A percentile compares a stretch with the other conserved stretches of the same genome.
Conservation (phyloP, 129 eudicot genomes). For the Lactuca sativa region DNA sequence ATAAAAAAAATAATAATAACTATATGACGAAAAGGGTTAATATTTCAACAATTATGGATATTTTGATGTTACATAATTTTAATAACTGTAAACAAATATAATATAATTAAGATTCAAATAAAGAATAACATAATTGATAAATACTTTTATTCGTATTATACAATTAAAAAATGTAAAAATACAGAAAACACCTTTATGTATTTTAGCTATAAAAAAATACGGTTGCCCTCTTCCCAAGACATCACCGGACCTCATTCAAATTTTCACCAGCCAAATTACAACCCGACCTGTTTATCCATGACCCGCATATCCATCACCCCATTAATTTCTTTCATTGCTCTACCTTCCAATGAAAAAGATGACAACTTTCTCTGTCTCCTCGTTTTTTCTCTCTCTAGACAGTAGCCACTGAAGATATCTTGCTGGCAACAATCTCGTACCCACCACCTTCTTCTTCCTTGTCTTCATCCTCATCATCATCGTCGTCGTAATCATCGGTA, state of each 20-base stretch:
- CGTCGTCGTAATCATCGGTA: slow-evolving; percentile 38
- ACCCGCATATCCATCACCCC: slow-evolving; percentile 10
- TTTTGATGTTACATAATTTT: no score
- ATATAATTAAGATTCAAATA: background rate
- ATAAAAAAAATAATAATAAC: no score
- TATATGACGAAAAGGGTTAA: background rate
- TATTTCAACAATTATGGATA: background rate
- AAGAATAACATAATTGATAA: slow-evolving; percentile 5
- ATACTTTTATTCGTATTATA: slow-evolving; percentile 20
- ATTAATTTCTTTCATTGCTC: slow-evolving; percentile 9
- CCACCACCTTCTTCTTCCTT: slow-evolving; percentile 52
- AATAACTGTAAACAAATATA: background rate
- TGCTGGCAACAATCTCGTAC: slow-evolving; percentile 68
- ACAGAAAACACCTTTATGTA: slow-evolving; percentile 12
- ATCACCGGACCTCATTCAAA: slow-evolving; percentile 19
- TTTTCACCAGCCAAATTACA: slow-evolving; percentile 24
- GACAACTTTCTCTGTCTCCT: slow-evolving; percentile 24
- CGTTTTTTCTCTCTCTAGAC: slow-evolving; percentile 23
- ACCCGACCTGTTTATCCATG: slow-evolving; percentile 28
- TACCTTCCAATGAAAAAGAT: background rate
- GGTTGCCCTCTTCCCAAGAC: slow-evolving; percentile 26
- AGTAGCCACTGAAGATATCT: slow-evolving; percentile 50
- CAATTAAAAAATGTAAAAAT: slow-evolving; percentile 18
- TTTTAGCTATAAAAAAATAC: slow-evolving; percentile 25
- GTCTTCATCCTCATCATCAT: slow-evolving; percentile 39